These are phyloP conservation scores for Annulohypoxylon nitens DNA, from an alignment of 495 filamentous ascomycete species.

Conservation along the genomic window DNA sequence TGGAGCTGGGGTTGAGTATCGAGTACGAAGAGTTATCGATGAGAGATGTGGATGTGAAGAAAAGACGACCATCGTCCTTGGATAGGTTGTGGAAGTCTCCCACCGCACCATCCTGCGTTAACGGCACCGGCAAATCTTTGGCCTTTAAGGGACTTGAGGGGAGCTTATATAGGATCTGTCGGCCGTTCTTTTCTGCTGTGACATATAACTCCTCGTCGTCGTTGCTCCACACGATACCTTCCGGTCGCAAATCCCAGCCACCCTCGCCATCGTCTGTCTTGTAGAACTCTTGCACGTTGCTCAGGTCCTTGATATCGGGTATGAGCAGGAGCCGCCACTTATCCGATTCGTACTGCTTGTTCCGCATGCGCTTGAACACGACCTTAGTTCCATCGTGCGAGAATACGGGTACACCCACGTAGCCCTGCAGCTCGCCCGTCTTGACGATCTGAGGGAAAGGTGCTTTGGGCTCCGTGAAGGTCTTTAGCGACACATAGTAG, in stretches of 20 bases:
- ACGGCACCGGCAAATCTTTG: conserved; percentile 65
- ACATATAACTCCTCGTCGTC: conserved; percentile 75
- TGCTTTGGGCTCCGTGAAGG: conserved; percentile 66
- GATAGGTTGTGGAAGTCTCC: conserved; percentile 67
- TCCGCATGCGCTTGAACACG: conserved; percentile 84
- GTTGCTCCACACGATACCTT: conserved; percentile 71
- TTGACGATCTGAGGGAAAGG: conserved; percentile 60
- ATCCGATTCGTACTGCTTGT: conserved; percentile 90
- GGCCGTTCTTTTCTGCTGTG: conserved; percentile 74
- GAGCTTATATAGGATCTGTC: conserved; percentile 74
- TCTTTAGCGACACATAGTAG: conserved; percentile 76
- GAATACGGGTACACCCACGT: conserved; percentile 80
- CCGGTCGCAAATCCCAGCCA: conserved; percentile 76
- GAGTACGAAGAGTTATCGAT: conserved; percentile 78
- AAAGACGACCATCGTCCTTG: conserved; percentile 63
- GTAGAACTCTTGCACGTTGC: conserved; percentile 73
- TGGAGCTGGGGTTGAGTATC: conserved; percentile 65
- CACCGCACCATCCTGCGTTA: conserved; percentile 74
- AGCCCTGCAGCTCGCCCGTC: conserved; percentile 72
- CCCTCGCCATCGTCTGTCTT: conserved; percentile 71
- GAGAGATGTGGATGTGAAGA: conserved; percentile 74
- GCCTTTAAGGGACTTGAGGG: conserved; percentile 65
- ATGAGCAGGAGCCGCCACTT: conserved; percentile 81
- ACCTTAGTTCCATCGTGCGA: conserved; percentile 78
- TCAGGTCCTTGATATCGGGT: conserved; percentile 68